These are phyloP conservation scores for Citrullus colocynthis DNA, from an alignment of 306 rosid genomes.

Conservation along the genomic window DNA sequence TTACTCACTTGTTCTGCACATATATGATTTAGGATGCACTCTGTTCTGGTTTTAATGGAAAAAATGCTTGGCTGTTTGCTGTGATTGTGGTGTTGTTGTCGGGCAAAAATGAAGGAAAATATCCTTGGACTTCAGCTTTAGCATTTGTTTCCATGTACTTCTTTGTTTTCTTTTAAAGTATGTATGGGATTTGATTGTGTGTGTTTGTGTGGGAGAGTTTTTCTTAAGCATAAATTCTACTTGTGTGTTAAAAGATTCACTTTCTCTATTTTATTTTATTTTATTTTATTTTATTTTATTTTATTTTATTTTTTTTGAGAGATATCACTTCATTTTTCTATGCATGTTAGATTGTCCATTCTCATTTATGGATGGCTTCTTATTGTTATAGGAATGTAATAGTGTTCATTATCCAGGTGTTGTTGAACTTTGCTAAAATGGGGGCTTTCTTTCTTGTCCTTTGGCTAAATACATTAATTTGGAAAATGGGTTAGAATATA, in stretches of 20 bases:
- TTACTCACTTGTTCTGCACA: neutral
- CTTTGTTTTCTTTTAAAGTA: neutral
- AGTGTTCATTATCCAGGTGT: neutral
- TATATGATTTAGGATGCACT: neutral
- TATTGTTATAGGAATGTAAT: neutral
- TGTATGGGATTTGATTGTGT: neutral
- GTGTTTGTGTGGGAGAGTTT: neutral
- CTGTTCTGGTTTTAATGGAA: neutral
- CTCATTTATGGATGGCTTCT: neutral
- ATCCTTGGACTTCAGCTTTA: neutral
- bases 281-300: no score
- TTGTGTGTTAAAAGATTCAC: neutral
- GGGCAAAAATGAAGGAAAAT: neutral
- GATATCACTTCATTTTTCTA: neutral
- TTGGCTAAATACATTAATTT: neutral
- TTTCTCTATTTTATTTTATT: neutral
- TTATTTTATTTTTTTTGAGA: neutral
- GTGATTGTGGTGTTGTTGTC: neutral
- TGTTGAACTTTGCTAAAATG: slow-evolving; percentile 3
- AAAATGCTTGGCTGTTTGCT: neutral
- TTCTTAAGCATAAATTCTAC: neutral
- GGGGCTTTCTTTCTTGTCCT: slow-evolving; percentile 11
- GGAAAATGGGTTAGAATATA: slow-evolving; percentile 2
- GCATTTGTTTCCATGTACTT: neutral
- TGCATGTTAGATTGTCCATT: neutral